Evolutionary conservation across 768 basidiomycete species (phyloP), one percentile per base, ranked within the genome.

Genomic region (Punctularia strigosozonata): DNA sequence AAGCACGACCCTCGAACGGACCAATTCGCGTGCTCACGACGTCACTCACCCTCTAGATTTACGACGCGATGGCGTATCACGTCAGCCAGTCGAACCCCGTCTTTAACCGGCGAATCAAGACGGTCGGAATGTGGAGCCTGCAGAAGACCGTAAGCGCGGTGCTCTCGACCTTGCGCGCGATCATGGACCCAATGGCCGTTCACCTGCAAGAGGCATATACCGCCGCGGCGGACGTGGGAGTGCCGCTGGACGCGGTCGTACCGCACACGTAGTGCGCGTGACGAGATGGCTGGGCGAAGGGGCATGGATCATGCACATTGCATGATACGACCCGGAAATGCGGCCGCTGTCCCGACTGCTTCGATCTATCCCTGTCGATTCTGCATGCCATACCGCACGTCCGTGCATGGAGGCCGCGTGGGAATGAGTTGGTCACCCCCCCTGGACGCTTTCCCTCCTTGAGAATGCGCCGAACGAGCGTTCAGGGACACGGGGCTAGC

Each of bases 41-140:
- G 21, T 26, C 8, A 44, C 32, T 38, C 21, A n/a, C 38, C 23
- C 30, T 19, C 7, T 45, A 87, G 77, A 80, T 77, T 15, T 91
- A 95, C 55, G 85, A 88, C 36, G 94, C 95, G 7, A 69, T 99
- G 41, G 94, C 94, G 7, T 78, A 90, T 56, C 95, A 98, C 61
- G 94, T 99, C 36, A 79, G 82, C 2, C 87, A 90, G 48, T 80
- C 76, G 19, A 88, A 91, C 53, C n/a, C n/a, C n/a, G n/a, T n/a
- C n/a, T 78, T 87, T 66, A 85, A 89, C 51, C 77, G 86, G 40
- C 78, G 92, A 12, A 75, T 95, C 54, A 85, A 80, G 60, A 85
- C 80, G 3, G 90, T 99, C 46, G 82, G 88, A 43, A 62, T 89
- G 6, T 99, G 95, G 95, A 90, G 85, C 52, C 66, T 98, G 18